Evolutionary conservation across 202 grass and related monocot genomes (phyloP).

Genomic region (Dendrocalamus latiflorus): DNA sequence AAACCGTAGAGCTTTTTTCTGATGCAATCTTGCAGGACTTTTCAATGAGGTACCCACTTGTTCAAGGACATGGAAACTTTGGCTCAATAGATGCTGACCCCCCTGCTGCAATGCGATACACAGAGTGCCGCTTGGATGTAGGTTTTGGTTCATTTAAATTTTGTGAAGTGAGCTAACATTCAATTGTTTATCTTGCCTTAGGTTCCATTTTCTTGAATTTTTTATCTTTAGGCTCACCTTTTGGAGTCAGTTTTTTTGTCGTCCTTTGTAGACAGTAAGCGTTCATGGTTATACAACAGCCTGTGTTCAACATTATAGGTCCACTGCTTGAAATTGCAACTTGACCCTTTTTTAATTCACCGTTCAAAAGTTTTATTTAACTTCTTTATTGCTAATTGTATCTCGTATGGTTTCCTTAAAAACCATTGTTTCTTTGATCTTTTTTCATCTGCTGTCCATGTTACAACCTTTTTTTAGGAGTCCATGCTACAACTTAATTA

Average conservation of each 20-base stretch:
- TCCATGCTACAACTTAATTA: background rate
- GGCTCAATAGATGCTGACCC: constrained; percentile 96
- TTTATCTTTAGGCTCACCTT: background rate
- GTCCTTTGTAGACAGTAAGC: background rate
- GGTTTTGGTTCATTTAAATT: constrained; percentile 28
- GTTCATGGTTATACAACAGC: background rate
- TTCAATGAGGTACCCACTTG: constrained; percentile 79
- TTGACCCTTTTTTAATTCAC: background rate
- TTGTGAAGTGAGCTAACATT: constrained; percentile 11
- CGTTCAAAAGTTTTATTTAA: background rate
- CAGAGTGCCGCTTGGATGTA: constrained; percentile 97
- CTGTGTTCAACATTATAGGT: background rate
- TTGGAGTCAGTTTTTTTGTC: background rate
- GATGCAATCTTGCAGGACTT: too few species aligned
- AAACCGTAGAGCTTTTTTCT: too few species aligned
- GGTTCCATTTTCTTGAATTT: background rate
- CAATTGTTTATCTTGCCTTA: background rate
- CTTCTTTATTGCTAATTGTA: background rate
- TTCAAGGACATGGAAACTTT: constrained; percentile 98
- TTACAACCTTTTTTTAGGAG: background rate
- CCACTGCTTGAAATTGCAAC: background rate
- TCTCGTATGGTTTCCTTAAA: background rate
- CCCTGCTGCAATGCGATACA: constrained; percentile 96
- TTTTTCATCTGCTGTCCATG: background rate
- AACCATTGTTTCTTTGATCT: background rate